These are phyloP conservation scores for Pythium biforme DNA, from an alignment of 352 stramenopile species.

Conservation along the genomic window DNA sequence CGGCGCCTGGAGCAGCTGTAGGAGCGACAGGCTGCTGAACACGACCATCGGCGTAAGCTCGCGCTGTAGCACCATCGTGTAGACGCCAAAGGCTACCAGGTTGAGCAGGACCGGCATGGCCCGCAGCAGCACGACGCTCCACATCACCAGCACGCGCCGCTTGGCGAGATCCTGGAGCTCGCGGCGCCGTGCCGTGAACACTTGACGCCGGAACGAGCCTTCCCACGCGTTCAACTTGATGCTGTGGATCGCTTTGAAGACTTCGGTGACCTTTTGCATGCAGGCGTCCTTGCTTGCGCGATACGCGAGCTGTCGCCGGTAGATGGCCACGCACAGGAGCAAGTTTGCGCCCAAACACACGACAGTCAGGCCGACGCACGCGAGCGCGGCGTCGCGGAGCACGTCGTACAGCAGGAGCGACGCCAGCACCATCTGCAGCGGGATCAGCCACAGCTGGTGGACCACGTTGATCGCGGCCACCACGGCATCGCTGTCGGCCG, in stretches of 20 bases:
- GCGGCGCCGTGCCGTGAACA: no score
- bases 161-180: no score
- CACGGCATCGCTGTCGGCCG: constrained; percentile 42
- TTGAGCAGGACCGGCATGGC: constrained; percentile 47
- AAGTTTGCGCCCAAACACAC: constrained; percentile 41
- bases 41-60: constrained; percentile 73
- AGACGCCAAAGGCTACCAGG: constrained; percentile 41
- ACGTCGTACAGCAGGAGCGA: constrained; percentile 39
- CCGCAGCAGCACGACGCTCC: constrained; percentile 11
- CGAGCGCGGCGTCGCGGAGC: constrained; percentile 39
- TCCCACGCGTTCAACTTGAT: constrained; percentile 94
- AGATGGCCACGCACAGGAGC: constrained; percentile 33
- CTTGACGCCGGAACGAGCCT: constrained; percentile 45
- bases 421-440: constrained; percentile 43
- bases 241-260: constrained; percentile 79
- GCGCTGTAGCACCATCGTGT: constrained; percentile 58
- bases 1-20: constrained; percentile 70
- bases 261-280: constrained; percentile 44
- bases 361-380: constrained; percentile 43
- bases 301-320: constrained; percentile 4
- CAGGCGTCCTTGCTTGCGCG: constrained; percentile 34
- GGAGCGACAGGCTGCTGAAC: constrained; percentile 57
- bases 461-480: constrained; percentile 35
- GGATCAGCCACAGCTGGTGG: constrained; percentile 68
- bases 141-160: no score